Conservation (phyloP, 495 filamentous ascomycete species). For the Penicillium odoratum region DNA sequence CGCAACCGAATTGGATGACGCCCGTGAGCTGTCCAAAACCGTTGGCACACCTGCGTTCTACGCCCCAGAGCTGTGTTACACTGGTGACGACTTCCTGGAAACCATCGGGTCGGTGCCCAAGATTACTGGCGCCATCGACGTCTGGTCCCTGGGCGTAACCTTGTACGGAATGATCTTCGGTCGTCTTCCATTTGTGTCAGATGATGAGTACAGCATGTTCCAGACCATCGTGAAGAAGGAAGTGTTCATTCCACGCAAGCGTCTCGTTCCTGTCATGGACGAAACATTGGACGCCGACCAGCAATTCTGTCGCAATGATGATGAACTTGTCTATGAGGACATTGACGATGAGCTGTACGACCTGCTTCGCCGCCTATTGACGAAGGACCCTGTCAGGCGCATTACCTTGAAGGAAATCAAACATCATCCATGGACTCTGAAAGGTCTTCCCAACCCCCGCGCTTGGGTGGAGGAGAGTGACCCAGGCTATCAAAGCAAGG, state of each 20-base stretch:
- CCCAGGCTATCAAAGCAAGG: constrained; percentile 74
- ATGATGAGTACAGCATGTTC: constrained; percentile 89
- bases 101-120: constrained; percentile 43
- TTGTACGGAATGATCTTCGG: constrained; percentile 94
- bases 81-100: constrained; percentile 52
- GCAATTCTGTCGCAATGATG: constrained; percentile 52
- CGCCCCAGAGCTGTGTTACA: constrained; percentile 94
- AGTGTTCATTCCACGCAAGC: constrained; percentile 78
- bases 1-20: constrained; percentile 80
- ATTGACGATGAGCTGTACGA: constrained; percentile 81
- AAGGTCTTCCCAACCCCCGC: constrained; percentile 70
- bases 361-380: constrained; percentile 76
- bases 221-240: constrained; percentile 86
- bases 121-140: constrained; percentile 79
- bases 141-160: constrained; percentile 96
- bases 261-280: constrained; percentile 72
- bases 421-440: constrained; percentile 91
- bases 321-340: constrained; percentile 80
- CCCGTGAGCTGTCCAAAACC: constrained; percentile 93
- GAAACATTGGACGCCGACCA: constrained; percentile 47
- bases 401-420: constrained; percentile 93
- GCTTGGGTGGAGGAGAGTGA: constrained; percentile 94
- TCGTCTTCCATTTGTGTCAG: constrained; percentile 86
- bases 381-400: constrained; percentile 83
- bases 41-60: constrained; percentile 98